phyloP scores from a whole-genome alignment of 768 basidiomycete genomes.

The Mrakia frigida region DNA sequence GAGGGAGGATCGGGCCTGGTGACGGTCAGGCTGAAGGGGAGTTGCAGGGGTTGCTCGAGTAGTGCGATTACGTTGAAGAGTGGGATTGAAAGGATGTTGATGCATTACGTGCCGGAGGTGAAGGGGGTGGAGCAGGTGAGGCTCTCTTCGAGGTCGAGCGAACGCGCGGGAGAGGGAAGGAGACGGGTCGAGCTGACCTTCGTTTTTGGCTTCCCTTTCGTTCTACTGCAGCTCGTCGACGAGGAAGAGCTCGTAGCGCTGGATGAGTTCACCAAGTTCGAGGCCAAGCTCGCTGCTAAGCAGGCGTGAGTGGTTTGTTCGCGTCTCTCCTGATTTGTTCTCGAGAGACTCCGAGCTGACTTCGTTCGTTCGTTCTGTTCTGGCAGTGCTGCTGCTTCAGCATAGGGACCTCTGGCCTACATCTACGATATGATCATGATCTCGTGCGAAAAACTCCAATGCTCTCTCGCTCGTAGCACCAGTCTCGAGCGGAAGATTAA shows the following conservation, averaged over 20 bases:
- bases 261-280: conserved; percentile 83
- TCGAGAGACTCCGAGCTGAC: too few species aligned
- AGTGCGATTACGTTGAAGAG: conserved; percentile 92
- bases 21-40: conserved; percentile 87
- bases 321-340: too few species aligned
- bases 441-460: too few species aligned
- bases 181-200: conserved; percentile 22
- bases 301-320: conserved; percentile 1
- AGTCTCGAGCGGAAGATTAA: too few species aligned
- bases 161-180: not conserved
- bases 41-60: conserved; percentile 90
- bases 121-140: conserved; percentile 45
- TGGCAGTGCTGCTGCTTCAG: too few species aligned
- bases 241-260: conserved; percentile 81
- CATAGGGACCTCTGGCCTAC: too few species aligned
- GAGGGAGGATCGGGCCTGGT: conserved; percentile 57
- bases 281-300: conserved; percentile 57
- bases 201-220: not conserved
- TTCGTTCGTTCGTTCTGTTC: too few species aligned
- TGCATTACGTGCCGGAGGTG: conserved; percentile 85
- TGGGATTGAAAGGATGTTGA: conserved; percentile 96
- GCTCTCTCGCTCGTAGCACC: too few species aligned
- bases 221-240: conserved; percentile 63
- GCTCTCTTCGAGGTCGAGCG: not conserved
- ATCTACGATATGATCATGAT: too few species aligned